Evolutionary conservation across 2,329 filamentous ascomycete genomes (phyloP).

Genomic region (Aspergillus amoenus): DNA sequence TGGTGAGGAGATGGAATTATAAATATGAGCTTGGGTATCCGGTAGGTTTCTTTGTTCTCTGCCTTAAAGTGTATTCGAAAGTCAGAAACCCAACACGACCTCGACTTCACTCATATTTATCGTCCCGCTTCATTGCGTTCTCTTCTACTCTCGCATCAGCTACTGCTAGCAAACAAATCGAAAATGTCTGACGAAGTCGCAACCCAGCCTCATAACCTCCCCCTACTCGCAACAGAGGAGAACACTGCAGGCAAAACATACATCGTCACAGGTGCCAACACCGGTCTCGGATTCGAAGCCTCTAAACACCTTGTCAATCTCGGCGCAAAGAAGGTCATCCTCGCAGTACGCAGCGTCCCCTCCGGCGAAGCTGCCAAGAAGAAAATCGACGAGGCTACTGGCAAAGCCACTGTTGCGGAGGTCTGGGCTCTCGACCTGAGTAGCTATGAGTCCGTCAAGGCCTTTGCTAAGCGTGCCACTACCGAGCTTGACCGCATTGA

Average conservation of each 20-base stretch:
- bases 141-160: too few relatives aligned
- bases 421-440: slow-evolving; percentile 3
- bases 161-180: background rate
- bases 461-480: slow-evolving; percentile 4
- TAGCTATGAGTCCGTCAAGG: slow-evolving; percentile 2
- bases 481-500: slow-evolving; percentile 5
- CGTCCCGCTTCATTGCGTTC: too few relatives aligned
- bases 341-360: background rate
- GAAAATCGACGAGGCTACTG: slow-evolving; percentile 3
- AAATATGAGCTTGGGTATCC: background rate
- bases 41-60: background rate
- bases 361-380: background rate
- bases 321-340: slow-evolving; percentile 7
- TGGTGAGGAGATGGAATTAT: background rate
- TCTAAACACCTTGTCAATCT: slow-evolving; percentile 3
- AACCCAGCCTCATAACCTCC: slow-evolving; percentile 1
- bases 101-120: too few relatives aligned
- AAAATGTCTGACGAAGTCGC: background rate
- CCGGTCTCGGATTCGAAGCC: slow-evolving; percentile 5
- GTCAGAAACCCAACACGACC: background rate
- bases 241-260: background rate
- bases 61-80: background rate
- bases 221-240: background rate
- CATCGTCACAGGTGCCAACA: slow-evolving; percentile 7
- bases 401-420: background rate